Evolutionary conservation across 495 filamentous ascomycete genomes (phyloP).

Genomic region (Trypethelium eluteriae): DNA sequence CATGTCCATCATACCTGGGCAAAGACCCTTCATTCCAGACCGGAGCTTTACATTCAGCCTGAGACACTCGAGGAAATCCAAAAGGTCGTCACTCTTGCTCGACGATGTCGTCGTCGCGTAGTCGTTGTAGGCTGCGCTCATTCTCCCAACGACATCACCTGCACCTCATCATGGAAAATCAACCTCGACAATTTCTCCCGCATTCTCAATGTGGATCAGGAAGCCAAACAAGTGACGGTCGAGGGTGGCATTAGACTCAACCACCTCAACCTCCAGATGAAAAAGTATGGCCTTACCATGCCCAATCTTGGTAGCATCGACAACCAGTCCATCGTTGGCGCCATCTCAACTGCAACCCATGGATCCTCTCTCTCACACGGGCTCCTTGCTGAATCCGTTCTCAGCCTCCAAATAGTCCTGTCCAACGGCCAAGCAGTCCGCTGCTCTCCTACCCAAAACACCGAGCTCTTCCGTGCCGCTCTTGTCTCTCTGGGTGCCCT

Average conservation of each 20-base stretch:
- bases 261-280: conserved; percentile 59
- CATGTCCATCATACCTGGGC: conserved; percentile 95
- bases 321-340: conserved; percentile 85
- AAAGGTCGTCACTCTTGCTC: conserved; percentile 73
- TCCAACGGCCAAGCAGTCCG: conserved; percentile 67
- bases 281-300: conserved; percentile 67
- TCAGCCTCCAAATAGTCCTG: conserved; percentile 68
- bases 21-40: conserved; percentile 75
- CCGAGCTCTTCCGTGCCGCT: conserved; percentile 78
- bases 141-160: conserved; percentile 86
- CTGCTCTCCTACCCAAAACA: conserved; percentile 64
- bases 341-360: conserved; percentile 87
- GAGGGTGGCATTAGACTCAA: conserved; percentile 78
- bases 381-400: conserved; percentile 66
- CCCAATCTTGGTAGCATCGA: conserved; percentile 91
- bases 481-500: conserved; percentile 81
- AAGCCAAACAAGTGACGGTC: conserved; percentile 59
- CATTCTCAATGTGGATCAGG: conserved; percentile 58
- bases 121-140: conserved; percentile 78
- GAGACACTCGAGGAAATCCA: conserved; percentile 70
- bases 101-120: conserved; percentile 68
- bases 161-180: conserved; percentile 88
- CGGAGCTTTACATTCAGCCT: conserved; percentile 84
- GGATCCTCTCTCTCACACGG: conserved; percentile 81
- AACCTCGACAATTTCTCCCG: conserved; percentile 79